Evolutionary conservation across 352 stramenopile species (phyloP), one percentile per base, ranked within the genome.

Genomic region (Phytophthora tentaculata): DNA sequence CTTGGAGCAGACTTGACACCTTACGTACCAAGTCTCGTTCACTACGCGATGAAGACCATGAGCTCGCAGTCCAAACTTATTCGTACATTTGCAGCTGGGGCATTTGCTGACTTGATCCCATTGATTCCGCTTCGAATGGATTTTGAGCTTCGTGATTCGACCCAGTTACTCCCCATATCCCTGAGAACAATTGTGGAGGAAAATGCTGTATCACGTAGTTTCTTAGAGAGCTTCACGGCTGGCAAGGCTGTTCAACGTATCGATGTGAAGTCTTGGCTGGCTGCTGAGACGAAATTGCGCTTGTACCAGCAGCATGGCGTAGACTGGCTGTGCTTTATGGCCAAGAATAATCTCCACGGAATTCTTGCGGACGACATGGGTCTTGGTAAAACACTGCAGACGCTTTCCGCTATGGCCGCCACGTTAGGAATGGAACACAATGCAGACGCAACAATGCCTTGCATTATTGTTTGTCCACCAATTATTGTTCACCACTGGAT

Each of bases 401-500:
- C 95, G 35, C 85, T 99, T n/a, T 70, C 94, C 28, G 82, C 83
- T 12, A 88, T 99, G 23, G 95, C 86, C 3, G 74, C 95, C n/a
- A 78, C 61, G 44, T 69, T 91, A 48, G 53, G 54, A 17, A 39
- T 39, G 55, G 13, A 51, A 60, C 20, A 24, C n/a, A 58, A 35
- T 37, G n/a, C 3, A 37, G 64, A 3, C 7, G 1, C 50, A 29
- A 8, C 24, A 7, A 43, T 43, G 10, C 43, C 67, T 32, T 81
- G 73, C 17, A 69, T 99, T 4, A 71, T 99, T 44, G 88, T 99
- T 16, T 99, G 96, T 71, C 98, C 98, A 2, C 88, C 95, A 16
- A 97, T 97, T 56, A 82, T 99, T 35, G 85, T 97, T 53, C 80
- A 94, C 39, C 97, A 99, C 75, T 99, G 97, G 97, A 80, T 97